Base-by-base conservation (phyloP, 2,329 filamentous ascomycete genomes). In the Claviceps fusiformis region DNA sequence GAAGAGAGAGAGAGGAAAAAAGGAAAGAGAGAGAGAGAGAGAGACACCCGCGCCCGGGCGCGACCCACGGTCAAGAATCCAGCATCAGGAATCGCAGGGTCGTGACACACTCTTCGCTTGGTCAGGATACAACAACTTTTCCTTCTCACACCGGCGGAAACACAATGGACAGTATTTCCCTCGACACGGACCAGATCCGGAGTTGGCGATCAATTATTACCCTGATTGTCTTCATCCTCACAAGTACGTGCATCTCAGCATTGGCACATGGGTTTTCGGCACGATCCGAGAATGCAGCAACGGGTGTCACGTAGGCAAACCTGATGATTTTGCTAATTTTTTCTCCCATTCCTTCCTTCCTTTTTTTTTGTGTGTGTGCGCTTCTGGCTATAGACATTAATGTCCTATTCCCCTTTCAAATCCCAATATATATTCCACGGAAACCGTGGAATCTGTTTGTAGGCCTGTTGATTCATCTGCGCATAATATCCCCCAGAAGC, bases 181-280 rank as follows among this genome's bases (percentile, higher is more conserved):
- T 58, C 8, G 57, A 61, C 44, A 66, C 67, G 33, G 59, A 55
- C 50, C 56, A 63, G 33, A 87, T 89, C 62, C 76, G 67, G 54
- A 68, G 78, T 56, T 88, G 84, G 85, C 75, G 79, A 52, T 87
- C 85, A 17, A 87, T 89, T 52, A 68, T 88, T 55, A 87, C 84
- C 0, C 73, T 89, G 39, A 70, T 89, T 54, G 77, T 84, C 48
- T 89, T 89, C 62, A 71, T 87, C 39, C 47, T 86, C 45, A 84
- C 85, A 5, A 89, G 85, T 87, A 71, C 35, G 50, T 50, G 15
- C 17, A 29, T 11, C 45, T n/a, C 50, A 75, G 83, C 79, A 24
- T 48, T 15, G 35, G 46, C 45, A 37, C 19, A 39, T 17, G 5
- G 31, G 37, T 39, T 17, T 3, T 17, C 35, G 35, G 46, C 45